Percentiles rank a stretch among this genome's conserved stretches.
Conservation (phyloP, 805 yeast genomes). For the Starmera dryadoides region DNA sequence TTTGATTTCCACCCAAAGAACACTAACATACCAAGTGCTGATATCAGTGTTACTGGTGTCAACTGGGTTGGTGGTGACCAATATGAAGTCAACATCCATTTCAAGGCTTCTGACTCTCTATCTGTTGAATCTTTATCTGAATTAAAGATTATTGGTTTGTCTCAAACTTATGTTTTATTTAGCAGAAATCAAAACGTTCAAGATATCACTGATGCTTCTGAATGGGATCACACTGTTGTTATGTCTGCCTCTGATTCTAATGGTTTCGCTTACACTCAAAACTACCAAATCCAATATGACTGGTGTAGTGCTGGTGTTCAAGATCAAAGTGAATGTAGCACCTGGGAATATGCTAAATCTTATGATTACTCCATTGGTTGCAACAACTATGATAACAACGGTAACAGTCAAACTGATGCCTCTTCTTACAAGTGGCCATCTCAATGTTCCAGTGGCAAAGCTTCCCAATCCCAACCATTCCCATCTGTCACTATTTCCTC, state of each 20-base stretch:
- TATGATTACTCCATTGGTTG: conserved; percentile 7
- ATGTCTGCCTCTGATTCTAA: background rate
- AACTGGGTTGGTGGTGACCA: conserved; percentile 1
- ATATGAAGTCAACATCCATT: conserved; percentile 7
- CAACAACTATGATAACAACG: conserved; percentile 3
- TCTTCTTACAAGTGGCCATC: conserved; percentile 4
- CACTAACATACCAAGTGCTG: conserved; percentile 4
- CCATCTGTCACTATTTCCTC: background rate
- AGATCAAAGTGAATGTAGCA: no score
- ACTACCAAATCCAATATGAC: background rate
- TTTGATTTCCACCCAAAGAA: background rate
- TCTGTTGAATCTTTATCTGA: conserved; percentile 4
- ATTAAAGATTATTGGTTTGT: conserved; percentile 8
- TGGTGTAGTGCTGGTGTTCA: background rate
- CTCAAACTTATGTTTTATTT: background rate
- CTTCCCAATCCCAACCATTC: background rate
- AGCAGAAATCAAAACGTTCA: background rate
- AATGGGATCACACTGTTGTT: background rate
- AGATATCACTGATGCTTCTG: background rate
- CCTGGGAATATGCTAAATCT: conserved; percentile 2
- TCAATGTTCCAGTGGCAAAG: background rate
- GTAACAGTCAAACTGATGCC: conserved; percentile 1
- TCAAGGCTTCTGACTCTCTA: conserved; percentile 4
- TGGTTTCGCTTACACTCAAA: background rate
- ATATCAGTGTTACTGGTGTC: conserved; percentile 6